These are phyloP conservation scores for Saccharomycopsis hybrid DNA, from an alignment of 1,139 yeast species.

Conservation along the genomic window DNA sequence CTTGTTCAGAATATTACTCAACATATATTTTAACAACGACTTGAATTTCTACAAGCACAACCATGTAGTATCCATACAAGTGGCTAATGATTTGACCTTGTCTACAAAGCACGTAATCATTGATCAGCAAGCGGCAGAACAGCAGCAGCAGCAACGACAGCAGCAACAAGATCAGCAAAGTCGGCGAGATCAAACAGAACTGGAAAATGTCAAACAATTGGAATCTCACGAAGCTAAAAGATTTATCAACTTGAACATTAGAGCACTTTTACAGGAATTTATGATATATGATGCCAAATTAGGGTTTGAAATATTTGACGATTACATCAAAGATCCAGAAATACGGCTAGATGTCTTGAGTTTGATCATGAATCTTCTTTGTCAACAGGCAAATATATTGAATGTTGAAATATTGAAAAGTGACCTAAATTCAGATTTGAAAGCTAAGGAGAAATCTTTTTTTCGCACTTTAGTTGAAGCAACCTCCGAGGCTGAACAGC, in stretches of 20 bases:
- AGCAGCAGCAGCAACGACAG: background rate
- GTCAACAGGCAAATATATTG: conserved; percentile 7
- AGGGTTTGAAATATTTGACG: conserved; percentile 31
- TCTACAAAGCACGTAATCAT: background rate
- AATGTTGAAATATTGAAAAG: conserved; percentile 13
- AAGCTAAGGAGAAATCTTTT: background rate
- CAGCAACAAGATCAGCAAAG: too few species aligned
- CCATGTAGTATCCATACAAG: conserved; percentile 10
- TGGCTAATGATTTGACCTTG: conserved; percentile 1
- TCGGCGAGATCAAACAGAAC: background rate
- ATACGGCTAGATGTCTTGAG: conserved; percentile 30
- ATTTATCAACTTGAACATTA: conserved; percentile 36
- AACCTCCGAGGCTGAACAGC: conserved; percentile 1
- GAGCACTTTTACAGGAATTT: conserved; percentile 31
- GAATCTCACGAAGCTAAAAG: conserved; percentile 37
- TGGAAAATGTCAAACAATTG: conserved; percentile 25
- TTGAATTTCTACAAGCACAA: conserved; percentile 10
- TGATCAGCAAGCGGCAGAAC: background rate
- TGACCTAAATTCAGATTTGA: background rate
- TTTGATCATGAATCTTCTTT: conserved; percentile 25
- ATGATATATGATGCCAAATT: conserved; percentile 29
- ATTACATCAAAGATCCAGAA: conserved; percentile 26
- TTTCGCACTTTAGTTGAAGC: conserved; percentile 8
- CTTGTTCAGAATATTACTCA: conserved; percentile 31
- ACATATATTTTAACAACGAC: conserved; percentile 27